These are phyloP conservation scores for Wickerhamomyces xylosicus DNA, from an alignment of 805 yeast genomes.

Conservation along the genomic window DNA sequence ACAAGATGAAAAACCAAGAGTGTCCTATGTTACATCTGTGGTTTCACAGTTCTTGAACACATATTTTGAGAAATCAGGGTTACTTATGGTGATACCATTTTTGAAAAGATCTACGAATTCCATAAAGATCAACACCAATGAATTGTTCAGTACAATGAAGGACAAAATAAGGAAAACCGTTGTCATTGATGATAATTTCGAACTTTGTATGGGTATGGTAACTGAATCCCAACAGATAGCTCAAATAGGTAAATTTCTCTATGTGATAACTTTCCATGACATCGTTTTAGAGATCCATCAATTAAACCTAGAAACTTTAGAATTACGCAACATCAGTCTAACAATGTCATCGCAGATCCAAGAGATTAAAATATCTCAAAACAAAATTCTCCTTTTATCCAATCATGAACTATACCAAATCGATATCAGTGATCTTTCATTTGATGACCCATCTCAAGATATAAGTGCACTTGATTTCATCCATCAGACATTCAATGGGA, in stretches of 20 bases:
- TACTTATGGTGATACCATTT: slow-evolving; percentile 14
- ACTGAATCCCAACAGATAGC: slow-evolving; percentile 11
- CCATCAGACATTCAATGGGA: too few species aligned
- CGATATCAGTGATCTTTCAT: neutral
- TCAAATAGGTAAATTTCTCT: slow-evolving; percentile 4
- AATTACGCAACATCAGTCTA: neutral
- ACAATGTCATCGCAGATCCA: neutral
- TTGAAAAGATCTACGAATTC: slow-evolving; percentile 14
- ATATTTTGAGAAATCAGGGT: slow-evolving; percentile 15
- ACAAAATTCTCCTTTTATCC: too few species aligned
- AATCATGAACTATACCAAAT: neutral
- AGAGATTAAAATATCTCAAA: slow-evolving; percentile 7
- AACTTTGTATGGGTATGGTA: slow-evolving; percentile 9
- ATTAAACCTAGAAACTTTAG: slow-evolving; percentile 2
- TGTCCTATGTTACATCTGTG: slow-evolving; percentile 13
- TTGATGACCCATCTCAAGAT: too few species aligned
- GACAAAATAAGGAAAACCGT: slow-evolving; percentile 4
- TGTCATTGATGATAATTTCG: neutral
- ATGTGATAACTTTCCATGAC: slow-evolving; percentile 5
- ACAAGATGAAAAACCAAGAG: slow-evolving; percentile 18
- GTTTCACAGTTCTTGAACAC: slow-evolving; percentile 18
- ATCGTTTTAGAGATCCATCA: slow-evolving; percentile 8
- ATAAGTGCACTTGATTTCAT: too few species aligned
- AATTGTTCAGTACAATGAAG: slow-evolving; percentile 13
- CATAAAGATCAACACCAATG: slow-evolving; percentile 14